Evolutionary conservation across 805 yeast genomes (phyloP).

Genomic region (Lachancea cidri): DNA sequence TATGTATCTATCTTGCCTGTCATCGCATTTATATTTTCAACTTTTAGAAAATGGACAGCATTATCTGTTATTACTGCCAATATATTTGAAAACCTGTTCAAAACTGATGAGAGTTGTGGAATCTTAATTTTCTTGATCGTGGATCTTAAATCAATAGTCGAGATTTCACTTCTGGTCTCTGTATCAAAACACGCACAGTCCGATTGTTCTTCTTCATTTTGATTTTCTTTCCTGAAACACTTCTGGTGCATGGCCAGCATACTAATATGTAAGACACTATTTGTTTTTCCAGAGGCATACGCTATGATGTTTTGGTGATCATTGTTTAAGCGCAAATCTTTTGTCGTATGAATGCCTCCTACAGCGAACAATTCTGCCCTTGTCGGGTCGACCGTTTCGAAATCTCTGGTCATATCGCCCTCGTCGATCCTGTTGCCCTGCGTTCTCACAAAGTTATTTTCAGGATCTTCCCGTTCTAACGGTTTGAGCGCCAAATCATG

Average conservation of each 20-base stretch:
- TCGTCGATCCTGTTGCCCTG: too few relatives aligned
- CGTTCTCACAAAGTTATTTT: too few relatives aligned
- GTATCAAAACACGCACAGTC: too few relatives aligned
- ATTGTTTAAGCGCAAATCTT: constrained; percentile 18
- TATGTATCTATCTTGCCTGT: constrained; percentile 14
- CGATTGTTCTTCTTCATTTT: background rate
- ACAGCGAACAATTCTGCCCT: constrained; percentile 13
- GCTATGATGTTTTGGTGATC: constrained; percentile 20
- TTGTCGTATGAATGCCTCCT: constrained; percentile 22
- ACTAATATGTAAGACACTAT: constrained; percentile 16
- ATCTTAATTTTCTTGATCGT: constrained; percentile 40
- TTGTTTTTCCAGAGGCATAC: constrained; percentile 19
- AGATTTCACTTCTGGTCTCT: constrained; percentile 1
- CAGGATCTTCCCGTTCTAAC: background rate
- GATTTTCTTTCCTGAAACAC: background rate
- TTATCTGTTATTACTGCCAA: constrained; percentile 38
- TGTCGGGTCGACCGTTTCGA: constrained; percentile 20
- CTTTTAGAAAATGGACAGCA: constrained; percentile 33
- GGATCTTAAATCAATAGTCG: constrained; percentile 29
- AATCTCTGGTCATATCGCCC: background rate
- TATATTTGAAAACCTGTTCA: constrained; percentile 24
- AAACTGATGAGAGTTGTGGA: constrained; percentile 21
- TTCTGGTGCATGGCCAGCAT: background rate
- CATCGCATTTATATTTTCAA: constrained; percentile 16
- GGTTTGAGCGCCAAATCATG: background rate